phyloP scores from a whole-genome alignment of 2,329 filamentous ascomycete species.

The Didymella pomorum region DNA sequence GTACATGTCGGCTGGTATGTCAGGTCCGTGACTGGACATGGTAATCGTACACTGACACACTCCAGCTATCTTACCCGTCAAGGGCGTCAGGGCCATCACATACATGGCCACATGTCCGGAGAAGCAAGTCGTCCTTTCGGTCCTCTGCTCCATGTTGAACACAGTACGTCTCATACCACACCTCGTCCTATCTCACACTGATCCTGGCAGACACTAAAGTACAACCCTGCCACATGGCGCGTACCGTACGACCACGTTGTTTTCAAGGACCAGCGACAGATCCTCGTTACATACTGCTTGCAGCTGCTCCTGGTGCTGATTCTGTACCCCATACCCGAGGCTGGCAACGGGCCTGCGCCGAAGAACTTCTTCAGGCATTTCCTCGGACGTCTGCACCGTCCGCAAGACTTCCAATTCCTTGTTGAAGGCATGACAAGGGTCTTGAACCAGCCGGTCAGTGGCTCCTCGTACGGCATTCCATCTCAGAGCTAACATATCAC shows the following conservation, averaged over 20 bases:
- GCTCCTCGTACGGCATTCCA: no score
- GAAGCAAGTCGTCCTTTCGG: conserved; percentile 88
- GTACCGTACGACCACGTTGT: conserved; percentile 93
- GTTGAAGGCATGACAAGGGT: conserved; percentile 94
- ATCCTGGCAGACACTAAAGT: conserved; percentile 79
- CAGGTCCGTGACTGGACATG: neutral
- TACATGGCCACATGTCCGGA: conserved; percentile 88
- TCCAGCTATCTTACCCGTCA: conserved; percentile 74
- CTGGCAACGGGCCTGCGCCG: conserved; percentile 67
- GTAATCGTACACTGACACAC: conserved; percentile 11
- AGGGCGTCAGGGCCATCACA: conserved; percentile 83
- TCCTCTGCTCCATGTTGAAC: conserved; percentile 92
- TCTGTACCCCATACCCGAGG: conserved; percentile 87
- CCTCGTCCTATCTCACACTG: conserved; percentile 17
- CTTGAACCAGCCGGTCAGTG: conserved; percentile 77
- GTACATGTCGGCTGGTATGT: conserved; percentile 80
- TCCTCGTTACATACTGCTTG: conserved; percentile 88
- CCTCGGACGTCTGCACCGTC: conserved; percentile 85
- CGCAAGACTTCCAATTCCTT: conserved; percentile 97
- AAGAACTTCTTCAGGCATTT: conserved; percentile 97
- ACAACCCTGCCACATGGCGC: conserved; percentile 92
- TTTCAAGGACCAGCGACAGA: conserved; percentile 89
- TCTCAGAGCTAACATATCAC: conserved; percentile 30
- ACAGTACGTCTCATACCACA: conserved; percentile 68
- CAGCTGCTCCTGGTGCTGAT: conserved; percentile 88